Conservation (phyloP, 257 asterid genomes). For the Rauvolfia tetraphylla region DNA sequence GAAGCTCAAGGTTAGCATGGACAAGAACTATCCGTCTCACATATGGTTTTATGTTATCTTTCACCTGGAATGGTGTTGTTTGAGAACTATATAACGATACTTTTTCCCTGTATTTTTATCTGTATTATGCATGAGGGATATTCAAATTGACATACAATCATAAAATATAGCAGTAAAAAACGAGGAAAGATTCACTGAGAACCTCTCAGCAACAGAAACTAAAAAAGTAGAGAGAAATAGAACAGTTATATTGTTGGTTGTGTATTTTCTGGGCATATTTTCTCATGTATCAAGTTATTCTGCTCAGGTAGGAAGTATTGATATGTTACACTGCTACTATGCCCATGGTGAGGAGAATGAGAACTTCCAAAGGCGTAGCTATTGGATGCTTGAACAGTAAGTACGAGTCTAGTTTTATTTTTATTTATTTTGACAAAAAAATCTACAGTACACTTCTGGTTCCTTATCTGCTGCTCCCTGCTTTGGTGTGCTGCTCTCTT, state of each 20-base stretch:
- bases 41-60: background rate
- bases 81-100: background rate
- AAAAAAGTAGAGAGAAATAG: background rate
- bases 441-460: constrained; percentile 2
- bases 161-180: background rate
- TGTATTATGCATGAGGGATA: background rate
- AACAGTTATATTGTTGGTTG: background rate
- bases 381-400: constrained; percentile 98
- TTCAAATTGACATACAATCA: background rate
- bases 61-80: background rate
- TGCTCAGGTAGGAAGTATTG: constrained; percentile 92
- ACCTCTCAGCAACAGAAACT: background rate
- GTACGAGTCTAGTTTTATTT: constrained; percentile 25
- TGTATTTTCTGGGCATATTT: background rate
- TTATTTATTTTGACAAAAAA: background rate
- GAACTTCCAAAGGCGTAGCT: constrained; percentile 93
- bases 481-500: background rate
- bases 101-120: background rate
- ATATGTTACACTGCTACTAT: constrained; percentile 93
- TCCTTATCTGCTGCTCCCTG: background rate
- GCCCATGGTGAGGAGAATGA: constrained; percentile 98
- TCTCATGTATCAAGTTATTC: constrained; percentile 17
- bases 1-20: constrained; percentile 76
- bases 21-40: background rate
- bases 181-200: background rate